A percentile compares a stretch with the other conserved stretches of the same genome.
phyloP scores from a whole-genome alignment of 139 green algal genomes.

The Chlamydomonas sphaeroides region DNA sequence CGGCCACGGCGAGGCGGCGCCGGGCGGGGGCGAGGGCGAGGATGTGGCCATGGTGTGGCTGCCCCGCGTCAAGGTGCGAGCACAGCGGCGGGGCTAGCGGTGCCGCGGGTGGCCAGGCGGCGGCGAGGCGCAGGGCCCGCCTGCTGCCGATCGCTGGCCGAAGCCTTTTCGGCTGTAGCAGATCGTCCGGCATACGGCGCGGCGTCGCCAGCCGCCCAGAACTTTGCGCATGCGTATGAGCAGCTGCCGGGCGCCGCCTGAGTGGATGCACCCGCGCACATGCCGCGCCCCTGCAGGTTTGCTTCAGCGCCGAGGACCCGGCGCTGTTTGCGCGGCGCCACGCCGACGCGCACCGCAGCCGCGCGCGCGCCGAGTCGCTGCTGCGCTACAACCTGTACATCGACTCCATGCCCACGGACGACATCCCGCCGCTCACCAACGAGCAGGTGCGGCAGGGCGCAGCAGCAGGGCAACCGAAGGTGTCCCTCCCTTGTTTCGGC shows the following conservation, averaged over 20 bases:
- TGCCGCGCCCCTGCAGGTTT: conserved; percentile 55
- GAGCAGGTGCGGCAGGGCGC: too few species aligned
- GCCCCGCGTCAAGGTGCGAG: conserved; percentile 50
- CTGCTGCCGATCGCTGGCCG: too few species aligned
- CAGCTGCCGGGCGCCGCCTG: too few species aligned
- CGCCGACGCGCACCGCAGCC: conserved; percentile 54
- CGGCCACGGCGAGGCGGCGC: background rate
- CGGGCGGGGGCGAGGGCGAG: background rate
- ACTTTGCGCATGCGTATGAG: too few species aligned
- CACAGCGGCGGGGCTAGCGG: too few species aligned
- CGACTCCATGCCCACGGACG: conserved; percentile 88
- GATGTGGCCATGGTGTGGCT: conserved; percentile 48
- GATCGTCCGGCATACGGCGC: too few species aligned
- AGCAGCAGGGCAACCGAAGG: too few species aligned
- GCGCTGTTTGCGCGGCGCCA: conserved; percentile 68
- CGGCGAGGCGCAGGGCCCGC: too few species aligned
- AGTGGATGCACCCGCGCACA: background rate
- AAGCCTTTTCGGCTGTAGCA: too few species aligned
- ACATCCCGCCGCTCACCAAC: conserved; percentile 71
- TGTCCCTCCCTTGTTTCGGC: too few species aligned
- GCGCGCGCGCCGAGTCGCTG: conserved; percentile 56
- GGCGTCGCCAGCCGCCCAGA: too few species aligned
- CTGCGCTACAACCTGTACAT: conserved; percentile 80
- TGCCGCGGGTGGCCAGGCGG: too few species aligned
- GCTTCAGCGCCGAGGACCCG: conserved; percentile 83